Evolutionary conservation across 768 basidiomycete genomes (phyloP).

Genomic region (Gelatoporia subvermispora): DNA sequence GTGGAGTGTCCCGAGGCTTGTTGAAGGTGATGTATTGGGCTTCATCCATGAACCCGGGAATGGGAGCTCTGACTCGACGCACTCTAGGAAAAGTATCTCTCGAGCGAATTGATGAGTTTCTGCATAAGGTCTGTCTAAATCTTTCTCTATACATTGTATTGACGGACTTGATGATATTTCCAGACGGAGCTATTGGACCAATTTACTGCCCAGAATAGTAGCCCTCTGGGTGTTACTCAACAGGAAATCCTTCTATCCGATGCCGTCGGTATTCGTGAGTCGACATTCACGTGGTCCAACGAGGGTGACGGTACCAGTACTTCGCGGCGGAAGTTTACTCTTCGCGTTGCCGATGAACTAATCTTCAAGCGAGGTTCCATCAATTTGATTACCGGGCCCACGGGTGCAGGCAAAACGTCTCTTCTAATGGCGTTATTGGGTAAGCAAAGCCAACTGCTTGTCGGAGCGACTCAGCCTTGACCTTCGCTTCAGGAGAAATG

Average conservation of each 20-base stretch:
- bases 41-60: not conserved
- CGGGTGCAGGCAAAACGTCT: slow-evolving; percentile 28
- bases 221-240: slow-evolving; percentile 4
- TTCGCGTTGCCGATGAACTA: slow-evolving; percentile 24
- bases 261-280: slow-evolving; percentile 49
- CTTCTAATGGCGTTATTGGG: slow-evolving; percentile 28
- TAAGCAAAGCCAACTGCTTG: not conserved
- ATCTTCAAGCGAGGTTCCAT: slow-evolving; percentile 22
- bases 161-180: not conserved
- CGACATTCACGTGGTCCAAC: slow-evolving; percentile 53
- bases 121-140: slow-evolving; percentile 26
- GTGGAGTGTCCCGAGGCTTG: slow-evolving; percentile 23
- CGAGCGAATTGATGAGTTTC: slow-evolving; percentile 49
- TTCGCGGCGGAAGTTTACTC: slow-evolving; percentile 30
- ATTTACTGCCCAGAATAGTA: slow-evolving; percentile 20
- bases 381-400: slow-evolving; percentile 29
- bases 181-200: slow-evolving; percentile 49
- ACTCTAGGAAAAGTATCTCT: slow-evolving; percentile 55
- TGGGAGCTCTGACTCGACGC: not conserved
- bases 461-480: not conserved
- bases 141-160: not conserved
- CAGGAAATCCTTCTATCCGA: slow-evolving; percentile 12
- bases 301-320: slow-evolving; percentile 26
- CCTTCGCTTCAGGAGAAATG: slow-evolving; percentile 33
- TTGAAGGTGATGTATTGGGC: slow-evolving; percentile 15